Percentiles rank a stretch among this genome's conserved stretches.
phyloP scores from a whole-genome alignment of 768 basidiomycete genomes.

The Leccinum ochraceum region DNA sequence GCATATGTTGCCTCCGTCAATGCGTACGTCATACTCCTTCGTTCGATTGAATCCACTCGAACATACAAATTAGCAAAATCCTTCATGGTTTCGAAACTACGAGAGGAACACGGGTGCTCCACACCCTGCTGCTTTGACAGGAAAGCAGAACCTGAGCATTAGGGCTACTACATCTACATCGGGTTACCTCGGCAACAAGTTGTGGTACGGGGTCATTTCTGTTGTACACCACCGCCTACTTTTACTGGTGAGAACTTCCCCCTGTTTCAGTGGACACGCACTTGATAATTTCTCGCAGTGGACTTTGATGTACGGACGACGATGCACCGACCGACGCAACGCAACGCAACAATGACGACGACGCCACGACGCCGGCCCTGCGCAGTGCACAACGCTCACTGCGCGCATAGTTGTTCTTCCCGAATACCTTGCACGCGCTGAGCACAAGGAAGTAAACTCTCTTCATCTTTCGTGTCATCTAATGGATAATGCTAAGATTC shows the following conservation, averaged over 20 bases:
- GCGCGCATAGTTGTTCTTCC: too few relatives aligned
- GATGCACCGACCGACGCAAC: too few relatives aligned
- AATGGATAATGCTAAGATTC: too few relatives aligned
- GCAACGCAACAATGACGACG: too few relatives aligned
- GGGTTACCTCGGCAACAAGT: neutral
- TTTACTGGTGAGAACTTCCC: neutral
- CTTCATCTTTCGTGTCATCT: too few relatives aligned
- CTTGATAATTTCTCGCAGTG: neutral
- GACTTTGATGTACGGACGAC: neutral
- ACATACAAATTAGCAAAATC: conserved; percentile 4
- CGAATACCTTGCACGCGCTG: too few relatives aligned
- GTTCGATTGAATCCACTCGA: neutral
- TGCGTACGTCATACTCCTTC: conserved; percentile 7
- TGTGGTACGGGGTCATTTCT: conserved; percentile 16
- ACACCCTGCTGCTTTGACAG: conserved; percentile 1
- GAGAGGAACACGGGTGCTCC: conserved; percentile 3
- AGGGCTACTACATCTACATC: neutral
- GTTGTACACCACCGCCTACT: conserved; percentile 1
- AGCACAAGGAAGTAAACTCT: too few relatives aligned
- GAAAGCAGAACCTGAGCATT: neutral
- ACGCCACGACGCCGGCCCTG: too few relatives aligned
- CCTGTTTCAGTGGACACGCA: neutral
- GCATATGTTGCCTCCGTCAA: neutral
- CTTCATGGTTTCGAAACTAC: conserved; percentile 1
- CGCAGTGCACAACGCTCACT: too few relatives aligned